These are phyloP conservation scores for Solanum medicagineum DNA, from an alignment of 257 asterid genomes.

Conservation along the genomic window DNA sequence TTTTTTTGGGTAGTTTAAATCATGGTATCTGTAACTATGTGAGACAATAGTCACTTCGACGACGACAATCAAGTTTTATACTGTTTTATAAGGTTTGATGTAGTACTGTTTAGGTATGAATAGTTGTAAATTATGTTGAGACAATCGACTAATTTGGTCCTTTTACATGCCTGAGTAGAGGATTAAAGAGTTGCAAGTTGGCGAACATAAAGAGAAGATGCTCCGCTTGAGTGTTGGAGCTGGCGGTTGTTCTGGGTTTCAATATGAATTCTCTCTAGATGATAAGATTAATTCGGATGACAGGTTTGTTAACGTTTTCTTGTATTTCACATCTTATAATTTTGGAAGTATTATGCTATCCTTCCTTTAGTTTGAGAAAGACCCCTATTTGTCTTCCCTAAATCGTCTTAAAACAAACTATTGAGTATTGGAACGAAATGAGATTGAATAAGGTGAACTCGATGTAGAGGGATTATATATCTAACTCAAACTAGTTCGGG, in stretches of 20 bases:
- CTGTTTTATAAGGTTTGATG: background rate
- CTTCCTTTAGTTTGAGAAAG: background rate
- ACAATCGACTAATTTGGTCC: background rate
- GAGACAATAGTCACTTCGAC: background rate
- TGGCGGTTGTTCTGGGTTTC: conserved; percentile 99
- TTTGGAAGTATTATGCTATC: background rate
- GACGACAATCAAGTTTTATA: background rate
- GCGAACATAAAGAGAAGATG: conserved; percentile 48
- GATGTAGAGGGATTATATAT: background rate
- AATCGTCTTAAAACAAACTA: background rate
- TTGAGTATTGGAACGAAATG: background rate
- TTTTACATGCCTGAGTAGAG: conserved; percentile 28
- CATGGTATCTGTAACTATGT: background rate
- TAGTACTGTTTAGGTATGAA: background rate
- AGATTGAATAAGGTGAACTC: background rate
- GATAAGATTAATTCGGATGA: conserved; percentile 64
- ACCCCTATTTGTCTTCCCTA: background rate
- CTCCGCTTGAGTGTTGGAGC: conserved; percentile 89
- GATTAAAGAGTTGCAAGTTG: conserved; percentile 77
- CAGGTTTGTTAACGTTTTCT: conserved; percentile 31
- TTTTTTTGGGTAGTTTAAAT: background rate
- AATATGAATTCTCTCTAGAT: conserved; percentile 74
- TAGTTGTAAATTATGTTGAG: background rate
- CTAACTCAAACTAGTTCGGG: background rate
- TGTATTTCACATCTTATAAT: background rate